These are phyloP conservation scores for Magnaporthiopsis rhizophila DNA, from an alignment of 2,329 filamentous ascomycete genomes.

Conservation along the genomic window DNA sequence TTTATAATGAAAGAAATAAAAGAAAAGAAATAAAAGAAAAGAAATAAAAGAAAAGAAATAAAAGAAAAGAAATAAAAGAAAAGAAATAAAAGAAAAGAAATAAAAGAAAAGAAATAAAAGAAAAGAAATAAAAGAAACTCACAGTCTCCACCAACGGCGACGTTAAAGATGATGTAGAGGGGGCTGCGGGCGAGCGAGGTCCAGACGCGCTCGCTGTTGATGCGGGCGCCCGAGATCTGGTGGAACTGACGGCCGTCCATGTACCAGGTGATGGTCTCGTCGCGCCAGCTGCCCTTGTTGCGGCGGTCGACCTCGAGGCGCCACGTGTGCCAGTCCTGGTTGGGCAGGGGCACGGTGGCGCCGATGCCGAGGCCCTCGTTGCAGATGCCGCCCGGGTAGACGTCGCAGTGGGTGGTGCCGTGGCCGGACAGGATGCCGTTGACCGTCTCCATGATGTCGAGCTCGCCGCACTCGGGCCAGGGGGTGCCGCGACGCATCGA, in stretches of 20 bases:
- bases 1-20: too few species aligned
- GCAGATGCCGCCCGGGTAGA: conserved; percentile 37
- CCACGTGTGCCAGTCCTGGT: conserved; percentile 39
- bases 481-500: conserved; percentile 34
- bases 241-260: conserved; percentile 35
- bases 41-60: too few species aligned
- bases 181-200: conserved; percentile 37
- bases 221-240: conserved; percentile 32
- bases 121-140: conserved; percentile 19
- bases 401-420: conserved; percentile 45
- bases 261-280: conserved; percentile 39
- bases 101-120: not conserved
- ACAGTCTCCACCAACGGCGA: conserved; percentile 45
- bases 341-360: conserved; percentile 25
- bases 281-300: conserved; percentile 28
- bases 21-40: too few species aligned
- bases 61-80: too few species aligned
- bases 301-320: conserved; percentile 39
- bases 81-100: not conserved
- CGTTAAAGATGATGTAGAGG: conserved; percentile 41
- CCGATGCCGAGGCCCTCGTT: conserved; percentile 39
- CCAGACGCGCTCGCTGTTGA: conserved; percentile 37
- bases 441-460: conserved; percentile 50
- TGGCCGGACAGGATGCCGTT: conserved; percentile 39
- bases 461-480: conserved; percentile 48